Conservation (phyloP, 495 filamentous ascomycete species). For the Penicillium coffeae region DNA sequence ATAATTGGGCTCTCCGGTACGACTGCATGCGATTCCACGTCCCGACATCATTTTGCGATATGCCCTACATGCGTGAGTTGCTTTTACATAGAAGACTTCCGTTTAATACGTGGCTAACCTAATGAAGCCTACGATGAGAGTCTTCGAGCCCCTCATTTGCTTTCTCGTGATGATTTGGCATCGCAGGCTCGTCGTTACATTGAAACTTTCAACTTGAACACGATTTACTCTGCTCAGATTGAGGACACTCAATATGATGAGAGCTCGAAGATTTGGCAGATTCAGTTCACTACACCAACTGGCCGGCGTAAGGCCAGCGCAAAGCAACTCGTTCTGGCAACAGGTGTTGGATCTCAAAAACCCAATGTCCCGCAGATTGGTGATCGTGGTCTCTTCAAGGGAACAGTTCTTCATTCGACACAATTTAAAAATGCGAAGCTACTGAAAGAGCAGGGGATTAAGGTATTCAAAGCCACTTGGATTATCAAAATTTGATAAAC, state of each 20-base stretch:
- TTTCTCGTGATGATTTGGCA: conserved; percentile 34
- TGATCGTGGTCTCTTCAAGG: conserved; percentile 26
- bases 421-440: conserved; percentile 23
- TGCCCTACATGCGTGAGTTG: conserved; percentile 20
- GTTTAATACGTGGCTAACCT: too few species aligned
- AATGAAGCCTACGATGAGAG: conserved; percentile 15
- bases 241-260: conserved; percentile 23
- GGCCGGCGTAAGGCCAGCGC: conserved; percentile 11
- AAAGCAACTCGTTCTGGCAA: conserved; percentile 30
- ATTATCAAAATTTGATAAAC: background rate
- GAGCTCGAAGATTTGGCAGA: conserved; percentile 22
- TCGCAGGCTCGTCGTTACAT: conserved; percentile 30
- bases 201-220: conserved; percentile 33
- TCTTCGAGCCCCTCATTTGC: conserved; percentile 26
- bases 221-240: conserved; percentile 24
- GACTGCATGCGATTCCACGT: conserved; percentile 35
- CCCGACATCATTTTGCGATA: conserved; percentile 15
- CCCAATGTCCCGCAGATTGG: conserved; percentile 23
- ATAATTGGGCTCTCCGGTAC: conserved; percentile 37
- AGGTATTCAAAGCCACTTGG: conserved; percentile 3
- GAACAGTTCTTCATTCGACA: conserved; percentile 32
- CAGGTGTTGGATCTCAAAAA: conserved; percentile 27
- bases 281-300: conserved; percentile 18
- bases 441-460: conserved; percentile 12
- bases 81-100: too few species aligned